phyloP scores from a whole-genome alignment of 176 grass and related monocot genomes.

The Bothriochloa decipiens region DNA sequence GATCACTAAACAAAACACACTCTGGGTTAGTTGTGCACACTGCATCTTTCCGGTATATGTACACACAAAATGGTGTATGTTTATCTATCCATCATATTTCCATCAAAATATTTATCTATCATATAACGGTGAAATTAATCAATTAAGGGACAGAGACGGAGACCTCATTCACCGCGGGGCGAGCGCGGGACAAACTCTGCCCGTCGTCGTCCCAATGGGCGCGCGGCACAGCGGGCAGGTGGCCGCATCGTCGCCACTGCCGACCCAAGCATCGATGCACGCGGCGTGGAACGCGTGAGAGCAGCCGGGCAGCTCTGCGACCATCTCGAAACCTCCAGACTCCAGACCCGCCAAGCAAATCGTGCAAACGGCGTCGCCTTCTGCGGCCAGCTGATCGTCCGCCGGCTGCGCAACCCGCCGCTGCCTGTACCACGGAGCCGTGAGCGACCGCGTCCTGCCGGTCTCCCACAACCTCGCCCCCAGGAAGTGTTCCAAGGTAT shows the following conservation, averaged over 20 bases:
- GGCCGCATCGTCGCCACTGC: conserved; percentile 4
- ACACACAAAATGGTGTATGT: no score
- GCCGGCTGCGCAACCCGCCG: background rate
- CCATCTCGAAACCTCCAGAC: background rate
- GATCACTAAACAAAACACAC: no score
- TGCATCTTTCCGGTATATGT: no score
- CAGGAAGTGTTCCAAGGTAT: conserved; percentile 38
- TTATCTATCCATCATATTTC: background rate
- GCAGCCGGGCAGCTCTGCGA: conserved; percentile 45
- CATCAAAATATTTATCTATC: background rate
- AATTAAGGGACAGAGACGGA: background rate
- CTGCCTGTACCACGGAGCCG: background rate
- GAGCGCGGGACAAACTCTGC: background rate
- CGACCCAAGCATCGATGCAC: conserved; percentile 49
- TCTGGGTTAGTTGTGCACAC: background rate
- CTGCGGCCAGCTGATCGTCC: background rate
- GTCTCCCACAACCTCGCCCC: conserved; percentile 1
- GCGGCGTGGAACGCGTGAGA: conserved; percentile 51
- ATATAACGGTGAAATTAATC: no score
- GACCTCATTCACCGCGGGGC: background rate
- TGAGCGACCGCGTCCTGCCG: background rate
- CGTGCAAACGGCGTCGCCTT: conserved; percentile 13
- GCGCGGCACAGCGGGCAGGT: conserved; percentile 63
- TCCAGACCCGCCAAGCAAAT: conserved; percentile 55
- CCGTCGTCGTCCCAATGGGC: conserved; percentile 28